Conservation (phyloP, 805 yeast species). For the Myxozyma lipomycoides region DNA sequence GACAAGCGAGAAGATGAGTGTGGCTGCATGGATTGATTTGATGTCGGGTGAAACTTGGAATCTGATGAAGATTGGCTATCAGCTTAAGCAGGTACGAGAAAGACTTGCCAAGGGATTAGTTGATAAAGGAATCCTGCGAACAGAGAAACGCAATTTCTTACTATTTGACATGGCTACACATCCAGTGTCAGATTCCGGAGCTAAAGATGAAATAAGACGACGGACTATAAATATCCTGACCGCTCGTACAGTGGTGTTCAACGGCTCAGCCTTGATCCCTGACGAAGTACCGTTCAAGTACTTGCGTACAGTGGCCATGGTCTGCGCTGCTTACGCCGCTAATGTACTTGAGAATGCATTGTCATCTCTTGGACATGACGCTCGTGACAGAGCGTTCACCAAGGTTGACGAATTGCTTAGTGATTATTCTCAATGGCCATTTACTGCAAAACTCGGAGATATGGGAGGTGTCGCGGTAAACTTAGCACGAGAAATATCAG, state of each 20-base stretch:
- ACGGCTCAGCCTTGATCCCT: slow-evolving; percentile 57
- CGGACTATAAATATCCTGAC: slow-evolving; percentile 69
- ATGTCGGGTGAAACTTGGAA: slow-evolving; percentile 96
- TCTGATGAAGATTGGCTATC: slow-evolving; percentile 87
- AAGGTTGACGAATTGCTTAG: slow-evolving; percentile 88
- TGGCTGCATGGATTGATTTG: slow-evolving; percentile 88
- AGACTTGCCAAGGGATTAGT: slow-evolving; percentile 94
- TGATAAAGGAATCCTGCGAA: slow-evolving; percentile 92
- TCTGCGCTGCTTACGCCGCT: slow-evolving; percentile 90
- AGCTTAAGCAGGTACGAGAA: slow-evolving; percentile 94
- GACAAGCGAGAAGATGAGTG: slow-evolving; percentile 72
- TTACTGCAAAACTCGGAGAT: slow-evolving; percentile 48
- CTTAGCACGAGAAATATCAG: slow-evolving; percentile 48
- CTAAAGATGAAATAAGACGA: slow-evolving; percentile 75
- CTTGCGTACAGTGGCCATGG: slow-evolving; percentile 75
- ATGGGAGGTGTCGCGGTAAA: slow-evolving; percentile 63
- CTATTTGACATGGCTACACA: slow-evolving; percentile 98
- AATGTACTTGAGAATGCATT: slow-evolving; percentile 91
- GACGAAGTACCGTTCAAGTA: slow-evolving; percentile 60
- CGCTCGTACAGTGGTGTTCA: slow-evolving; percentile 61
- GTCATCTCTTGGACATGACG: slow-evolving; percentile 67
- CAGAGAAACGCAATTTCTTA: slow-evolving; percentile 91
- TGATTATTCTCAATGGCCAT: slow-evolving; percentile 84
- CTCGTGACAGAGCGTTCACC: slow-evolving; percentile 85
- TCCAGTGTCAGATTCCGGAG: slow-evolving; percentile 80